phyloP scores from a whole-genome alignment of 768 basidiomycete genomes.

The Podaxis carcinomalis region DNA sequence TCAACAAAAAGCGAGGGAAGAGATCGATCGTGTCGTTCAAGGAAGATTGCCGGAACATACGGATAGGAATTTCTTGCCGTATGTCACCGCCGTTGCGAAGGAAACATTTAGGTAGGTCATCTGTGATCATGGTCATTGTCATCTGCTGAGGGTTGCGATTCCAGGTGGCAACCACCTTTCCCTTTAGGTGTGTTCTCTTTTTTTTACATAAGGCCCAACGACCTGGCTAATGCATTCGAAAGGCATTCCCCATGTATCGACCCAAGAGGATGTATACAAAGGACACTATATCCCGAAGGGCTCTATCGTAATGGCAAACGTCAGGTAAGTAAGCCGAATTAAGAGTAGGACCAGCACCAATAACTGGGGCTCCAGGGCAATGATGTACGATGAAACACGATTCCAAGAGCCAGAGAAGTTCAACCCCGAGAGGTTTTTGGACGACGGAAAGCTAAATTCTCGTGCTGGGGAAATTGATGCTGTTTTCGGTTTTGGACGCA shows the following conservation, averaged over 20 bases:
- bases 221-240: no score
- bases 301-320: slow-evolving; percentile 9
- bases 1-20: not conserved
- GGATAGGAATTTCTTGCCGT: not conserved
- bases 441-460: slow-evolving; percentile 15
- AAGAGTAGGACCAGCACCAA: not conserved
- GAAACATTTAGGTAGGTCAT: no score
- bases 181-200: no score
- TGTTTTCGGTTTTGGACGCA: not conserved
- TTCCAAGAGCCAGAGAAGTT: slow-evolving; percentile 17
- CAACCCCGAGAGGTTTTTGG: slow-evolving; percentile 19
- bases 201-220: no score
- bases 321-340: not conserved
- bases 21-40: slow-evolving; percentile 3
- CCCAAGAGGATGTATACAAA: slow-evolving; percentile 11
- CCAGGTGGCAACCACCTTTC: no score
- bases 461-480: not conserved
- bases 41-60: not conserved
- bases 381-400: slow-evolving; percentile 13
- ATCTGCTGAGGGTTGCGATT: no score
- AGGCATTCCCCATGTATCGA: slow-evolving; percentile 18
- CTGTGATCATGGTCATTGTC: no score
- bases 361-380: slow-evolving; percentile 9
- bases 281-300: slow-evolving; percentile 11
- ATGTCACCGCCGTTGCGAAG: no score